Percentiles rank a stretch among this genome's conserved stretches.
Conservation (phyloP, 2,329 filamentous ascomycete genomes). For the Venturia effusa region DNA sequence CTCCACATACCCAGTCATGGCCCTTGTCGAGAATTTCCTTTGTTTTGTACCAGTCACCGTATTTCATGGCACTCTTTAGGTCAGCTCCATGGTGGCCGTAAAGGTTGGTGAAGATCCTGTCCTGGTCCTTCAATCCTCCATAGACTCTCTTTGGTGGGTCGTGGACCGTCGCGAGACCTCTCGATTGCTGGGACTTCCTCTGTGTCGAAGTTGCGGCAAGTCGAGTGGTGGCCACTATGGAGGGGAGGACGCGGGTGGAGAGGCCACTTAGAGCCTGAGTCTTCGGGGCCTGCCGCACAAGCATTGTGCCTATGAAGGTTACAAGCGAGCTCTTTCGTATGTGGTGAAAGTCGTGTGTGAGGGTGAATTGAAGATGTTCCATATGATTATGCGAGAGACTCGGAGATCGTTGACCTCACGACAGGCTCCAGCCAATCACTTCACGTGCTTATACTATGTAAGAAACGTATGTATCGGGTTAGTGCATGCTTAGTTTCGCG, state of each 20-base stretch:
- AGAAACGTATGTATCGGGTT: not conserved
- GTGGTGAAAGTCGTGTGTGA: not conserved
- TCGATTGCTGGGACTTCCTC: constrained; percentile 50
- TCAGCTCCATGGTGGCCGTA: constrained; percentile 89
- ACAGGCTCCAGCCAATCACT: not conserved
- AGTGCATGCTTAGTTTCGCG: not conserved
- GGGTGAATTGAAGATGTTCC: not conserved
- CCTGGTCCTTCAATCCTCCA: constrained; percentile 87
- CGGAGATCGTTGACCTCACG: not conserved
- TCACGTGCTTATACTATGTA: not conserved
- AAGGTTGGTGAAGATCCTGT: constrained; percentile 98
- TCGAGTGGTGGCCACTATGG: constrained; percentile 27
- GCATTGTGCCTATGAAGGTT: constrained; percentile 22
- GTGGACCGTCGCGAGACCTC: constrained; percentile 34
- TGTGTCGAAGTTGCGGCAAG: constrained; percentile 27
- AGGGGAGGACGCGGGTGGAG: constrained; percentile 31
- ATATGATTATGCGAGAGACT: not conserved
- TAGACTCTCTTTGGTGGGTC: constrained; percentile 53
- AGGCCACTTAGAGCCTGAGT: constrained; percentile 26
- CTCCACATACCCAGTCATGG: constrained; percentile 66
- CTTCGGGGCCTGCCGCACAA: constrained; percentile 29
- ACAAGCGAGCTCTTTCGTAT: constrained; percentile 14
- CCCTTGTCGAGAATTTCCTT: constrained; percentile 97
- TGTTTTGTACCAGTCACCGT: constrained; percentile 98
- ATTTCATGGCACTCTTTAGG: constrained; percentile 89